Percentiles rank a stretch among this genome's conserved stretches.
These are phyloP conservation scores for Cerrena zonata DNA, from an alignment of 1,284 basidiomycete genomes.

Conservation along the genomic window DNA sequence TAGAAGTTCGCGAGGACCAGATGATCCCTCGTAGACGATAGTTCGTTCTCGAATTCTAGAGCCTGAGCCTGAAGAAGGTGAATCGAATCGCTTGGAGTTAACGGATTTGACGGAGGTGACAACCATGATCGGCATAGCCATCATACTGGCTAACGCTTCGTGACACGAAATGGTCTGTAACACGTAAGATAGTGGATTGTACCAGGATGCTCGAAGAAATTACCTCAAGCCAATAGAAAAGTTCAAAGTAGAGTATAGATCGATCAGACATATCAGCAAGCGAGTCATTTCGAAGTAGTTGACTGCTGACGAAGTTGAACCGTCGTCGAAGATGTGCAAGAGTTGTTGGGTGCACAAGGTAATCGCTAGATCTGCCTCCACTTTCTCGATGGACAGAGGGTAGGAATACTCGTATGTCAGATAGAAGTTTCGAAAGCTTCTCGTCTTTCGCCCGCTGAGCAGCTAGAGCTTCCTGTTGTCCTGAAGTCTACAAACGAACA, in stretches of 20 bases:
- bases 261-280: conserved; percentile 88
- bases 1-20: conserved; percentile 81
- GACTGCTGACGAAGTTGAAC: conserved; percentile 80
- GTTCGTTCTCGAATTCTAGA: conserved; percentile 64
- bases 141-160: conserved; percentile 86
- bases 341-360: conserved; percentile 81
- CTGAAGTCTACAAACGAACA: conserved; percentile 52
- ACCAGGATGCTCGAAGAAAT: conserved; percentile 2
- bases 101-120: conserved; percentile 61
- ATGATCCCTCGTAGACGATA: conserved; percentile 81
- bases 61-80: no score
- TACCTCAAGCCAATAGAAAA: conserved; percentile 88
- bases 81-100: conserved; percentile 49
- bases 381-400: conserved; percentile 69
- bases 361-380: conserved; percentile 77
- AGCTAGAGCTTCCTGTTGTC: conserved; percentile 68
- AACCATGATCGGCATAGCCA: conserved; percentile 93
- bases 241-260: conserved; percentile 77
- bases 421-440: conserved; percentile 62
- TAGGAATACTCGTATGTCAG: conserved; percentile 69
- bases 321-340: conserved; percentile 83
- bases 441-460: conserved; percentile 69
- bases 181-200: conserved; percentile 1
- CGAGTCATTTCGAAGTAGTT: conserved; percentile 83
- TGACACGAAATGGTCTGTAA: conserved; percentile 79